Evolutionary conservation across 1,284 basidiomycete species (phyloP).

Genomic region (Apiotrichum gracile): DNA sequence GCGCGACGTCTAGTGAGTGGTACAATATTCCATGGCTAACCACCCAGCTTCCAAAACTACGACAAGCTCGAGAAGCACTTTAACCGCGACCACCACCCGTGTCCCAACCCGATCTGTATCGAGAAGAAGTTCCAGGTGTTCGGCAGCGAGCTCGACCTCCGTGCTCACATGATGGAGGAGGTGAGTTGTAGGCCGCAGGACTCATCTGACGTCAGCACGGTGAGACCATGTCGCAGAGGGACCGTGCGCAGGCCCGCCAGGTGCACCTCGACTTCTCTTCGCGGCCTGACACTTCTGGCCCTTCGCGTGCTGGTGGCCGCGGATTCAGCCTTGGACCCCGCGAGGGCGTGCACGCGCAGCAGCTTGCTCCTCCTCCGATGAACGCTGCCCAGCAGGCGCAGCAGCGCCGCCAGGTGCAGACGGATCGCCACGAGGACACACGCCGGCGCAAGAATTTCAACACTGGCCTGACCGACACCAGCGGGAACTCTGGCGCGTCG

Average conservation of each 20-base stretch:
- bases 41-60: slow-evolving; percentile 68
- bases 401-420: slow-evolving; percentile 31
- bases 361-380: slow-evolving; percentile 32
- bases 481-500: neutral
- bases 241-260: slow-evolving; percentile 69
- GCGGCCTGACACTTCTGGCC: slow-evolving; percentile 33
- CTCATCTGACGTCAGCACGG: slow-evolving; percentile 55
- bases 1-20: slow-evolving; percentile 74
- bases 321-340: slow-evolving; percentile 29
- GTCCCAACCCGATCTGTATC: slow-evolving; percentile 66
- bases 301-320: slow-evolving; percentile 17
- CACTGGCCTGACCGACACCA: slow-evolving; percentile 52
- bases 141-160: slow-evolving; percentile 75
- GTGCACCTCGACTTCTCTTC: slow-evolving; percentile 66
- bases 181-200: slow-evolving; percentile 18
- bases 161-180: slow-evolving; percentile 73
- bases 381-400: slow-evolving; percentile 39
- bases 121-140: slow-evolving; percentile 94
- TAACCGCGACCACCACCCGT: slow-evolving; percentile 63
- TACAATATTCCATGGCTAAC: neutral
- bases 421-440: slow-evolving; percentile 39
- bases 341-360: slow-evolving; percentile 26
- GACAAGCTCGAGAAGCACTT: slow-evolving; percentile 57
- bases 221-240: slow-evolving; percentile 68
- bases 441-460: slow-evolving; percentile 54